phyloP scores from a whole-genome alignment of 768 basidiomycete species.

The Podaxis sp. region DNA sequence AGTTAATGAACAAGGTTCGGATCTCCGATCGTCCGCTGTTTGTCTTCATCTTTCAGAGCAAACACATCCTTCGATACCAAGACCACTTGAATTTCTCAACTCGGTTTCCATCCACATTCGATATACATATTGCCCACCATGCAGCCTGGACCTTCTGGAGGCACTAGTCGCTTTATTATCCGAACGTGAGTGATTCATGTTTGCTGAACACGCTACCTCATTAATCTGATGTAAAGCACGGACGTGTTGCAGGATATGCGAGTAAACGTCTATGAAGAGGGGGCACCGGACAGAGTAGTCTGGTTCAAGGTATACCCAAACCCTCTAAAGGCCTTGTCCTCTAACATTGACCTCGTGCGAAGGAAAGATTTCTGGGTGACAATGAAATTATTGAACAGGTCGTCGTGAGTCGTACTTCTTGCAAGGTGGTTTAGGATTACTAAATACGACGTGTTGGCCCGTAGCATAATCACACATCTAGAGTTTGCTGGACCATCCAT shows the following conservation, averaged over 20 bases:
- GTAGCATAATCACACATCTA: conserved; percentile 63
- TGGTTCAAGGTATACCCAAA: conserved; percentile 67
- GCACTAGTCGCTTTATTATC: not conserved
- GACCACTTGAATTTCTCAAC: not conserved
- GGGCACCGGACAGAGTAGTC: conserved; percentile 46
- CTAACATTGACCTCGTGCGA: conserved; percentile 16
- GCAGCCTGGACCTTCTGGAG: not conserved
- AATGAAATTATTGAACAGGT: conserved; percentile 75
- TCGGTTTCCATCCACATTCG: not conserved
- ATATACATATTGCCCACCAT: not conserved
- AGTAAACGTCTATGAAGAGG: conserved; percentile 60
- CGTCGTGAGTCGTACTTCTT: conserved; percentile 46
- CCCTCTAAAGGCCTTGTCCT: not conserved
- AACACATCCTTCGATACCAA: not conserved
- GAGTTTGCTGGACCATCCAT: conserved; percentile 73
- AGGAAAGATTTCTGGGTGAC: conserved; percentile 75
- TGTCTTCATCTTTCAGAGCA: conserved; percentile 3
- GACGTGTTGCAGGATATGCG: conserved; percentile 72
- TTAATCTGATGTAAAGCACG: conserved; percentile 42
- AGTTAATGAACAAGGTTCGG: not conserved
- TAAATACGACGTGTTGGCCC: not conserved
- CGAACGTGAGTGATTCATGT: conserved; percentile 5
- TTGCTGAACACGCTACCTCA: not conserved
- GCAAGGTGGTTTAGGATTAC: not conserved
- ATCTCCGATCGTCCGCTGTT: not conserved